A percentile compares a stretch with the other conserved stretches of the same genome.
phyloP scores from a whole-genome alignment of 805 yeast species.

The Metschnikowia lunata region DNA sequence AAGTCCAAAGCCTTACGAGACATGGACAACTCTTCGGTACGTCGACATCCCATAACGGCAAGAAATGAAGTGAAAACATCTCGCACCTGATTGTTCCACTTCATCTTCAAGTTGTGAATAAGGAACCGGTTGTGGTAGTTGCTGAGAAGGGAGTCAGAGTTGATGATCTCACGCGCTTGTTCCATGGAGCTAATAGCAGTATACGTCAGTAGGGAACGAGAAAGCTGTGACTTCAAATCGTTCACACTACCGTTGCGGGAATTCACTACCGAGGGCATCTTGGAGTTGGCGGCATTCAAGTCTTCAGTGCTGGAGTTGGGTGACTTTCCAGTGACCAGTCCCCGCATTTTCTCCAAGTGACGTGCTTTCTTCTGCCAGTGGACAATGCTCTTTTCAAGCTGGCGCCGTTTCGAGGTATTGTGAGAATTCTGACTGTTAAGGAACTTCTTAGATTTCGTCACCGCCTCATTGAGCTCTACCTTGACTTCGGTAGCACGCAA shows the following conservation, averaged over 20 bases:
- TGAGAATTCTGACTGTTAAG: neutral
- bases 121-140: conserved; percentile 65
- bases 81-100: conserved; percentile 72
- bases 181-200: conserved; percentile 27
- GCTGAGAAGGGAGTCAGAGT: conserved; percentile 21
- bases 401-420: neutral
- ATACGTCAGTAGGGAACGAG: conserved; percentile 20
- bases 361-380: conserved; percentile 3
- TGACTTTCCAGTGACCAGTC: neutral
- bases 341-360: conserved; percentile 1
- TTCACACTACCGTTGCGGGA: conserved; percentile 1
- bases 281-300: neutral
- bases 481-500: conserved; percentile 15
- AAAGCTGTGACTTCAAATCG: conserved; percentile 3
- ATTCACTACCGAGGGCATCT: neutral
- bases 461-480: conserved; percentile 11
- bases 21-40: conserved; percentile 41
- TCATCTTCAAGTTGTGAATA: conserved; percentile 66
- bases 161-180: conserved; percentile 23
- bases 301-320: neutral
- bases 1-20: conserved; percentile 47
- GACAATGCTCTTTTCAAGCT: neutral
- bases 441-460: conserved; percentile 9
- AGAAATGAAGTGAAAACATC: conserved; percentile 60
- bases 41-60: conserved; percentile 40